Conservation (phyloP, 108 stramenopile species). For the Nitzschia sp. region DNA sequence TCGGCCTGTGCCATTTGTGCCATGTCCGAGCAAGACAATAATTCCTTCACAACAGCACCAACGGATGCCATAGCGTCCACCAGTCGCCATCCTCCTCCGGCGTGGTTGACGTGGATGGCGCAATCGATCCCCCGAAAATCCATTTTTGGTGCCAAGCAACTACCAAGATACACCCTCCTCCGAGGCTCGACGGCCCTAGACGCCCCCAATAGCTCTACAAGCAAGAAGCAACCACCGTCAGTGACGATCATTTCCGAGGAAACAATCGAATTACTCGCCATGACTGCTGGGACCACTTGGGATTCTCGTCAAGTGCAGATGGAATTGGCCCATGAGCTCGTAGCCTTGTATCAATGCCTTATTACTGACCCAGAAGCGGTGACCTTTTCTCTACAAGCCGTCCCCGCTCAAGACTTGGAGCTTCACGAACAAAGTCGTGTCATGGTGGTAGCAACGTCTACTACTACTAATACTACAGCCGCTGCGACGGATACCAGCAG, state of each 20-base stretch:
- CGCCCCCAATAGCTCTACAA: not conserved
- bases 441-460: not conserved
- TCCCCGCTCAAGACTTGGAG: slow-evolving; percentile 8
- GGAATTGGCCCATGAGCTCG: slow-evolving; percentile 14
- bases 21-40: not conserved
- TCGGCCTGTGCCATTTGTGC: not conserved
- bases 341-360: slow-evolving; percentile 7
- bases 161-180: slow-evolving; percentile 10
- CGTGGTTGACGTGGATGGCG: slow-evolving; percentile 11
- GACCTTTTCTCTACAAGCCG: not conserved
- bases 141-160: slow-evolving; percentile 30
- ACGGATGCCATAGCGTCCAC: too few species aligned
- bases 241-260: not conserved
- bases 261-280: slow-evolving; percentile 18
- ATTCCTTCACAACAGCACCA: too few species aligned
- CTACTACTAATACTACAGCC: not conserved
- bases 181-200: not conserved
- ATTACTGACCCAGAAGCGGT: not conserved
- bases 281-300: slow-evolving; percentile 10
- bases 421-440: slow-evolving; percentile 22
- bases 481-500: not conserved
- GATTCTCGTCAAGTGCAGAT: slow-evolving; percentile 26
- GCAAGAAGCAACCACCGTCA: not conserved
- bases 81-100: not conserved
- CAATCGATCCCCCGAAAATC: slow-evolving; percentile 19